Evolutionary conservation across 768 basidiomycete genomes (phyloP).

Genomic region (Phaffia australis): DNA sequence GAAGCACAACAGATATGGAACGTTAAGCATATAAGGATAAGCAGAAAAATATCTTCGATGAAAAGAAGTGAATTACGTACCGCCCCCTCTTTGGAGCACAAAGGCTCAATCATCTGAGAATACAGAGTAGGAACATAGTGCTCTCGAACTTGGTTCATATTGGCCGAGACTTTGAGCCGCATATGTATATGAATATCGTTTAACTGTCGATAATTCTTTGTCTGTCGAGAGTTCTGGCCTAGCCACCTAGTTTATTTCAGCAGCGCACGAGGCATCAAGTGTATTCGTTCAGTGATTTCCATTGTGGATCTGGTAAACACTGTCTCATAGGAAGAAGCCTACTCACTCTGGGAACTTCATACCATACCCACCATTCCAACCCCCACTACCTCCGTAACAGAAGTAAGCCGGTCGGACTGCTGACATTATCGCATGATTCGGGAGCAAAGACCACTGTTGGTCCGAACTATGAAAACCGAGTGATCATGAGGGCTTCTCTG

Average conservation of each 20-base stretch:
- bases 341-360: conserved; percentile 77
- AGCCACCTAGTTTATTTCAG: conserved; percentile 58
- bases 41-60: not conserved
- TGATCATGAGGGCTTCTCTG: not conserved
- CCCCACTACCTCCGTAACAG: conserved; percentile 53
- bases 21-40: not conserved
- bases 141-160: conserved; percentile 79
- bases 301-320: conserved; percentile 9
- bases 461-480: conserved; percentile 52
- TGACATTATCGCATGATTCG: conserved; percentile 80
- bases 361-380: conserved; percentile 55
- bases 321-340: conserved; percentile 23
- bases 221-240: conserved; percentile 91
- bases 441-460: conserved; percentile 94
- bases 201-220: conserved; percentile 65
- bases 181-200: conserved; percentile 87
- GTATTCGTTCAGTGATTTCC: not conserved
- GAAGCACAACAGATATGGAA: not conserved
- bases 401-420: conserved; percentile 76
- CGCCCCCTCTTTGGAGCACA: conserved; percentile 54
- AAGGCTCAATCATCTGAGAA: conserved; percentile 65
- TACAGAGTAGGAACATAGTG: conserved; percentile 83
- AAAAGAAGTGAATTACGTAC: conserved; percentile 46
- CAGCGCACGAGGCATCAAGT: not conserved
- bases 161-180: conserved; percentile 85